Conservation (phyloP, 345 rosid species). For the Bruguiera parviflora region DNA sequence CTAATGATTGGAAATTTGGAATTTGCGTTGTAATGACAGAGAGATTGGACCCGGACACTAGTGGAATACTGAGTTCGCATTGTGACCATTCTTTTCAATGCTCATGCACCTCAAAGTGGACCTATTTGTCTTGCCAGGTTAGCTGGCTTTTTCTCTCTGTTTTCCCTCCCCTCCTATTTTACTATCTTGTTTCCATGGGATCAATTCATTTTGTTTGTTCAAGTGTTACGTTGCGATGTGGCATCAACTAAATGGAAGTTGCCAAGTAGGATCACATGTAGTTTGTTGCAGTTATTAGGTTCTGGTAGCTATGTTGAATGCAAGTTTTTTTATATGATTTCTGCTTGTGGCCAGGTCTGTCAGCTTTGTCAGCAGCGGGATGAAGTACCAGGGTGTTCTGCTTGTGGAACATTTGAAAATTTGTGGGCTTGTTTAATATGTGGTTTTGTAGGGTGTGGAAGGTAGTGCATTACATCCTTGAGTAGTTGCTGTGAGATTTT, state of each 20-base stretch:
- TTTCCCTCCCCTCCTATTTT: conserved; percentile 1
- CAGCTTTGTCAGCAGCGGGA: conserved; percentile 86
- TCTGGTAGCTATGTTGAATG: not conserved
- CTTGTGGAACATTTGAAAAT: conserved; percentile 71
- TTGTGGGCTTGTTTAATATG: conserved; percentile 92
- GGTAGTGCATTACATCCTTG: conserved; percentile 40
- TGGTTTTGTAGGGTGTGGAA: conserved; percentile 94
- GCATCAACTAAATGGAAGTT: no score
- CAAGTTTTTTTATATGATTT: not conserved
- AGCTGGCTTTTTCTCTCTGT: conserved; percentile 19
- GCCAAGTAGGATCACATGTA: not conserved
- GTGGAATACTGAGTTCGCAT: conserved; percentile 74
- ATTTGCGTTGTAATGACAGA: conserved; percentile 36
- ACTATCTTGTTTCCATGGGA: not conserved
- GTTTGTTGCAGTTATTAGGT: not conserved
- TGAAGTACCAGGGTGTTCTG: conserved; percentile 70
- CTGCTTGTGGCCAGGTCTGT: conserved; percentile 56
- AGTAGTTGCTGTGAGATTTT: not conserved
- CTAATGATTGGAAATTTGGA: not conserved
- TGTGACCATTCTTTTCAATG: conserved; percentile 98
- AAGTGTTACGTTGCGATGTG: not conserved
- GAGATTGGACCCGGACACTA: conserved; percentile 89
- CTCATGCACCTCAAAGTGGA: conserved; percentile 92
- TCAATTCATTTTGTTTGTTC: not conserved
- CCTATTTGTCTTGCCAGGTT: conserved; percentile 86